Percentiles rank a stretch among this genome's conserved stretches.
These are phyloP conservation scores for Epichloe festucae DNA, from an alignment of 2,329 filamentous ascomycete species.

Conservation along the genomic window DNA sequence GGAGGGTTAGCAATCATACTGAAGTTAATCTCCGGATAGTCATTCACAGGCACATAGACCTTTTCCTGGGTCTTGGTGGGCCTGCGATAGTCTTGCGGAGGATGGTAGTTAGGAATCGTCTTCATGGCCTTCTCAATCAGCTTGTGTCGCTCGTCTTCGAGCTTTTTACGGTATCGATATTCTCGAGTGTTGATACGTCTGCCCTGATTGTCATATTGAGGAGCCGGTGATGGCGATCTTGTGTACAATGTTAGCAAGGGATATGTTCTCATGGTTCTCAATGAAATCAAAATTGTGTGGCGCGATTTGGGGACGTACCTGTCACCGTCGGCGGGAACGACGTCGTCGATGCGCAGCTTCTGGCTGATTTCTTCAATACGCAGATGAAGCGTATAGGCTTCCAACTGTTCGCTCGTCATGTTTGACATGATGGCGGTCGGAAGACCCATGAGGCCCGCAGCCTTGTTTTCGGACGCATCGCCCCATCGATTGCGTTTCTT, in stretches of 20 bases:
- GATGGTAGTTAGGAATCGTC: constrained; percentile 98
- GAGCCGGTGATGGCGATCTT: constrained; percentile 94
- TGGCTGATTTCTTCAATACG: constrained; percentile 99
- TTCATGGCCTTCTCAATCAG: constrained; percentile 99
- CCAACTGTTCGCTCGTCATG: constrained; percentile 97
- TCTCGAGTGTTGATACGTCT: constrained; percentile 98
- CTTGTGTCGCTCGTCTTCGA: constrained; percentile 98
- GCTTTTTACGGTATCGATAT: constrained; percentile 93
- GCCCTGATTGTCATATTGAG: constrained; percentile 98
- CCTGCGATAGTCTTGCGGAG: constrained; percentile 93
- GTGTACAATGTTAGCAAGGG: constrained; percentile 6
- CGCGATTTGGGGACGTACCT: constrained; percentile 47
- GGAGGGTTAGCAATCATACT: constrained; percentile 99
- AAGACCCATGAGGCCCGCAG: constrained; percentile 91
- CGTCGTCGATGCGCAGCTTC: constrained; percentile 97
- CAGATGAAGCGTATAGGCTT: constrained; percentile 90
- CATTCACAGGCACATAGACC: constrained; percentile 99
- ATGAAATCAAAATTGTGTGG: neutral
- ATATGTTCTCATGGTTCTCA: neutral
- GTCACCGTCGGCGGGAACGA: constrained; percentile 91
- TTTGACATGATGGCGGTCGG: constrained; percentile 92
- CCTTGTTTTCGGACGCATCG: constrained; percentile 95
- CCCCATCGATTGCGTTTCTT: constrained; percentile 99
- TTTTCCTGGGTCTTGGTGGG: constrained; percentile 99
- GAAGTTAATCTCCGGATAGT: constrained; percentile 99